A percentile compares a stretch with the other conserved stretches of the same genome.
These are phyloP conservation scores for Verticillium longisporum DNA, from an alignment of 2,329 filamentous ascomycete genomes.

Conservation along the genomic window DNA sequence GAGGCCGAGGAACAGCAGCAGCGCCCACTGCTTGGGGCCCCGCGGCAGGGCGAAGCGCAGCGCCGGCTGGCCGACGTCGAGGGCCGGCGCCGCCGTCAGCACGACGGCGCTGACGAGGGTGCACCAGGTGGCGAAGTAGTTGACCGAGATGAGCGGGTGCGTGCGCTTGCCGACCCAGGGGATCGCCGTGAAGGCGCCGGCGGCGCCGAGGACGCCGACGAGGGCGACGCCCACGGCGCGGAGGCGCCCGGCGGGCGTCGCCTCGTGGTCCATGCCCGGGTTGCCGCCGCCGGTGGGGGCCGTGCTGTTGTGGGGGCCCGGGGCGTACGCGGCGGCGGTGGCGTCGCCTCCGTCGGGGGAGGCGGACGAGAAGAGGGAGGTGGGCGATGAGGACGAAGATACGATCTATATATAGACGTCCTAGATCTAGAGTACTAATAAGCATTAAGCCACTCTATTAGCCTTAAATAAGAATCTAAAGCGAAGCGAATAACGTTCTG, in stretches of 20 bases:
- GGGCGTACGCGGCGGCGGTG: neutral
- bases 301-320: constrained; percentile 8
- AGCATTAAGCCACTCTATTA: no score
- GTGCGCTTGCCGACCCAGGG: constrained; percentile 73
- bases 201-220: constrained; percentile 63
- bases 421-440: no score
- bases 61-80: constrained; percentile 37
- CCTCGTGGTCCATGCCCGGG: constrained; percentile 25
- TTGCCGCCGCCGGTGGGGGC: constrained; percentile 9
- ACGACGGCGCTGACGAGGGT: constrained; percentile 58
- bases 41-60: constrained; percentile 35
- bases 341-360: constrained; percentile 5
- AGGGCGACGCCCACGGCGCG: constrained; percentile 65
- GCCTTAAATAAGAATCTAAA: no score
- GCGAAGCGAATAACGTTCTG: no score
- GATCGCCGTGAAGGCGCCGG: constrained; percentile 68
- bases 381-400: constrained; percentile 76
- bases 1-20: constrained; percentile 61
- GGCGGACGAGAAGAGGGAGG: constrained; percentile 38
- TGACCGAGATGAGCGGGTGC: constrained; percentile 78
- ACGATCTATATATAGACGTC: no score
- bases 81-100: constrained; percentile 44
- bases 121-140: constrained; percentile 71
- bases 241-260: constrained; percentile 58
- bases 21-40: constrained; percentile 50